These are phyloP conservation scores for Volvariella surrecta DNA, from an alignment of 1,284 basidiomycete genomes.

Conservation along the genomic window DNA sequence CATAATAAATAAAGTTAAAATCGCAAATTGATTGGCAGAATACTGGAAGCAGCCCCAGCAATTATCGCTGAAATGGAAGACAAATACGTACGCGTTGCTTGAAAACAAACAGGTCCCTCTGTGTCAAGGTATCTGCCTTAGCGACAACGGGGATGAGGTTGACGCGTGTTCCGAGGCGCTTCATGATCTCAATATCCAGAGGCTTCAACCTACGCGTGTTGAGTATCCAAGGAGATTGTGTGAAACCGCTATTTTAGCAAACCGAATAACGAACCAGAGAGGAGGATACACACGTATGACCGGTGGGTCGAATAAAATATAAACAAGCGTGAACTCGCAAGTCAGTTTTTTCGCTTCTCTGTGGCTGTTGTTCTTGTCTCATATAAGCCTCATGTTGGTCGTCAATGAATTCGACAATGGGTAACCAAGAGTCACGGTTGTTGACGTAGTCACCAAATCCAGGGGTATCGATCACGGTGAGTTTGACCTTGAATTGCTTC, in stretches of 20 bases:
- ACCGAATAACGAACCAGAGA: not conserved
- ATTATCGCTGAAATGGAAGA: slow-evolving; percentile 2
- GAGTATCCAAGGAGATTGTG: slow-evolving; percentile 3
- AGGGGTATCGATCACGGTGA: slow-evolving; percentile 97
- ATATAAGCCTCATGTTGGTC: slow-evolving; percentile 99
- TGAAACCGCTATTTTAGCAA: slow-evolving; percentile 5
- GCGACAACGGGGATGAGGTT: slow-evolving; percentile 98
- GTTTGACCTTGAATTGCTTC: slow-evolving; percentile 98
- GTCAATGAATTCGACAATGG: slow-evolving; percentile 99
- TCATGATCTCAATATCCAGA: slow-evolving; percentile 99
- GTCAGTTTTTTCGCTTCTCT: slow-evolving; percentile 89
- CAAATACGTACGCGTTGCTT: slow-evolving; percentile 75
- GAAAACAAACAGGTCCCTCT: slow-evolving; percentile 85
- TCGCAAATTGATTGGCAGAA: no score
- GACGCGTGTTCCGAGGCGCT: slow-evolving; percentile 90
- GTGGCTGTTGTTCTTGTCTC: slow-evolving; percentile 98
- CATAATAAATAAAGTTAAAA: slow-evolving; percentile 1
- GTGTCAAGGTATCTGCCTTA: slow-evolving; percentile 95
- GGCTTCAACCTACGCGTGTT: slow-evolving; percentile 72
- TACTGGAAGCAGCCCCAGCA: not conserved
- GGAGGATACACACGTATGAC: slow-evolving; percentile 72
- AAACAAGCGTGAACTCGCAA: slow-evolving; percentile 95
- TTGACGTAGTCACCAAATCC: slow-evolving; percentile 99
- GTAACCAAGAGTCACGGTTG: slow-evolving; percentile 97
- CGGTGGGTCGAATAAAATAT: slow-evolving; percentile 96